phyloP scores from a whole-genome alignment of 2,329 filamentous ascomycete genomes.

The Madurella fahalii region DNA sequence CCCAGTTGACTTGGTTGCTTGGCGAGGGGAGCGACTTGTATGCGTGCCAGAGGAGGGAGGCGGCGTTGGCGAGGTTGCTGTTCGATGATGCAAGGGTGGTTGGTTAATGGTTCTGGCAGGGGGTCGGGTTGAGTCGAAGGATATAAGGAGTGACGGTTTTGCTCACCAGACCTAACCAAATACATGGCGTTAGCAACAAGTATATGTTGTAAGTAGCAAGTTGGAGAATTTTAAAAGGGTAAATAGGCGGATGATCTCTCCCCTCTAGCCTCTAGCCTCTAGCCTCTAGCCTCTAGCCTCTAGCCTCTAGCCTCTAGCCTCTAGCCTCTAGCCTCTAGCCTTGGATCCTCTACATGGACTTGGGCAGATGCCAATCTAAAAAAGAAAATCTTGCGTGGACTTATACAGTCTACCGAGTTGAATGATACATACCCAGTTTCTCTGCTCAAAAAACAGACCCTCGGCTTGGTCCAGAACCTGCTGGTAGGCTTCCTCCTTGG shows the following conservation, averaged over 20 bases:
- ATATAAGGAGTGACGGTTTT: background rate
- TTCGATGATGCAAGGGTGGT: background rate
- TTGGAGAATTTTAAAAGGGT: too few species aligned
- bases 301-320: too few species aligned
- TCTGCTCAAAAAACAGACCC: constrained; percentile 66
- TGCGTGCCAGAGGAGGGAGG: constrained; percentile 74
- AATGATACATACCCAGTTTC: constrained; percentile 68
- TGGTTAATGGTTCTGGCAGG: constrained; percentile 12
- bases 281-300: too few species aligned
- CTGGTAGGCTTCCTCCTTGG: constrained; percentile 68
- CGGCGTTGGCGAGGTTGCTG: constrained; percentile 73
- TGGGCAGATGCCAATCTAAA: background rate
- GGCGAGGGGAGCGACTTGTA: constrained; percentile 68
- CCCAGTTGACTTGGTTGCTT: constrained; percentile 70
- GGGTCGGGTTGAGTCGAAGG: background rate
- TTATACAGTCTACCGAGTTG: background rate
- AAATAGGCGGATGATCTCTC: too few species aligned
- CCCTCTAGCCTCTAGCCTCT: too few species aligned
- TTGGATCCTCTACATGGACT: too few species aligned
- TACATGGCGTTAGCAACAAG: too few species aligned
- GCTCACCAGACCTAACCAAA: background rate
- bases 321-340: too few species aligned
- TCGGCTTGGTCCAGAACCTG: constrained; percentile 69
- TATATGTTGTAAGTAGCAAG: too few species aligned
- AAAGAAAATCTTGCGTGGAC: background rate